Evolutionary conservation across 2,329 filamentous ascomycete species (phyloP).

Genomic region (Fusarium sp.): DNA sequence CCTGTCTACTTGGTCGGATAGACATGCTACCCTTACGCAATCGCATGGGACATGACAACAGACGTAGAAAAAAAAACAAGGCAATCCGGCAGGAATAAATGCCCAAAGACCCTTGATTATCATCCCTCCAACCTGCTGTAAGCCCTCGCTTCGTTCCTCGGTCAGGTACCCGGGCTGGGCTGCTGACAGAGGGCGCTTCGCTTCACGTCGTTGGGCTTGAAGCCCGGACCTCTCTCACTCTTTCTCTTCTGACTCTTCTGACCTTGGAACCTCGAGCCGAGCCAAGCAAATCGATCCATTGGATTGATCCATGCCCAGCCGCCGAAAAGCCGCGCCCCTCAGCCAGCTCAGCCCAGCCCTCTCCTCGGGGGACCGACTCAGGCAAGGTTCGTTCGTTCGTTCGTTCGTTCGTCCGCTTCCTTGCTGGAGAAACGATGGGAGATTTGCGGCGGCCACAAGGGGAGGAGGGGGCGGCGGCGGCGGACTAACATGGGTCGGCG

Average conservation of each 20-base stretch:
- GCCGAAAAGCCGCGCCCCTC: constrained; percentile 1
- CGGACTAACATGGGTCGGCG: constrained; percentile 1
- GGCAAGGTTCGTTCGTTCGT: neutral
- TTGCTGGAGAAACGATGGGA: constrained; percentile 10
- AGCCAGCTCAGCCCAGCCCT: neutral
- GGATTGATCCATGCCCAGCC: neutral
- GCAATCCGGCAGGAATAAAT: neutral
- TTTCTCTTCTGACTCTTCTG: neutral
- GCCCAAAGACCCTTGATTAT: neutral
- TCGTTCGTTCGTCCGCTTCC: neutral
- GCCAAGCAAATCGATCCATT: neutral
- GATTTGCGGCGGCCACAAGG: constrained; percentile 12
- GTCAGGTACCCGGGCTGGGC: constrained; percentile 5
- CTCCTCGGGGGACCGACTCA: neutral
- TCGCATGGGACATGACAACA: neutral
- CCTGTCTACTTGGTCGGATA: neutral
- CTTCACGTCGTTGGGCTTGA: neutral
- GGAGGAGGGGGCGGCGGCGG: neutral
- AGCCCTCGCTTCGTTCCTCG: constrained; percentile 1
- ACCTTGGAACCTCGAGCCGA: neutral
- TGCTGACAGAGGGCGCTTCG: neutral
- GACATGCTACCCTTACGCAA: constrained; percentile 1
- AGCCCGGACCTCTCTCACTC: neutral
- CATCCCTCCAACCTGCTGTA: neutral
- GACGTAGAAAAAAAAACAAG: neutral